Evolutionary conservation across 768 basidiomycete genomes (phyloP), one percentile per base, ranked within the genome.

Genomic region (Gymnopilus dilepis): DNA sequence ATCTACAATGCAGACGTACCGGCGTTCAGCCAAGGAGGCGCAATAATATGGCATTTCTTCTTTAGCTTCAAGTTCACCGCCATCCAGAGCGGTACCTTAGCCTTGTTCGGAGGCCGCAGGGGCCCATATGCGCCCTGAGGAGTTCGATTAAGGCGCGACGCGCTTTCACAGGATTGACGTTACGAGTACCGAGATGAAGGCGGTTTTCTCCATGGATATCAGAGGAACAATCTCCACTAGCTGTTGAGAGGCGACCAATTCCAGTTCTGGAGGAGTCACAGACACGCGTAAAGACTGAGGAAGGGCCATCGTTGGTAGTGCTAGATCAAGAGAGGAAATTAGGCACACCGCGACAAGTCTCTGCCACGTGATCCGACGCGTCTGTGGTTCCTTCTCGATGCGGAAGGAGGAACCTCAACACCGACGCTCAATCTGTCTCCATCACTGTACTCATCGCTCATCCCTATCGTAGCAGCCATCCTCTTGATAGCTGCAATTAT

Each of bases 1-100:
- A 47, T n/a, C 31, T 19, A 28, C 28, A 52, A 8, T 33, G 30
- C 41, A 12, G 5, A 21, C 91, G 62, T 64, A 96, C 95, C 94
- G 41, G 92, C 85, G 64, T 80, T 86, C 28, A 99, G 79, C 97
- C 97, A 99, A 30, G 84, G 82, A 3, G 97, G 97, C 1, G 94
- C 83, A 13, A 98, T 82, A 52, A 99, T 94, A 66, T 93, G 88
- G 63, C 97, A 98, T 75, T 95, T 96, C 73, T 92, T 91, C 81
- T 98, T 97, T 70, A 89, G 73, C 77, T 99, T 99, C 52, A 99
- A 79, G 70, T 97, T 94, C 2, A 92, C 79, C 0, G 97, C 97
- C 81, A 99, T 89, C 97, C 97, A 99, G 3, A 99, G 78, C 0
- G 97, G 97, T n/a, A 99, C 86, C 65, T 84, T 84, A 37, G 89